Evolutionary conservation across 1,139 yeast species (phyloP).

Genomic region (Saccharomycopsis hybrid): DNA sequence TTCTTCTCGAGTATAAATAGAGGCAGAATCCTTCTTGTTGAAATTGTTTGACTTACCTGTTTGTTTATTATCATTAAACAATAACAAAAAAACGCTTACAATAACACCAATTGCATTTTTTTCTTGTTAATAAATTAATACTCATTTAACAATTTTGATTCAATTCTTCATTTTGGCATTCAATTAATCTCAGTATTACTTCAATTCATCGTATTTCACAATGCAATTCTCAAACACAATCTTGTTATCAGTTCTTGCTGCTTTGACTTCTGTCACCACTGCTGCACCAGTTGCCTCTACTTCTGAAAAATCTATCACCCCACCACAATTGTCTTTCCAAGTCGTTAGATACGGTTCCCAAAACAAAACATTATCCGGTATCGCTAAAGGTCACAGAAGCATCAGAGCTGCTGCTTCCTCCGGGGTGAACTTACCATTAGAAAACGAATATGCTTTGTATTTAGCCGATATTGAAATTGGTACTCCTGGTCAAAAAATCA

Average conservation of each 20-base stretch:
- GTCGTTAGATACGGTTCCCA: constrained; percentile 2
- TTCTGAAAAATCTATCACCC: background rate
- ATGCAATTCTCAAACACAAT: constrained; percentile 4
- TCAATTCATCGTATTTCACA: background rate
- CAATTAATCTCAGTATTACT: no score
- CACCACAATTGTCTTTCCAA: background rate
- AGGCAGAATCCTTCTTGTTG: no score
- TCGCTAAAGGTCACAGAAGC: constrained; percentile 21
- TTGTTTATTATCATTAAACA: no score
- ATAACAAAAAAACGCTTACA: no score
- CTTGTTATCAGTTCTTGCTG: constrained; percentile 3
- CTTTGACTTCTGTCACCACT: constrained; percentile 3
- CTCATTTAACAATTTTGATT: no score
- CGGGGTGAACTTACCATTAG: constrained; percentile 21
- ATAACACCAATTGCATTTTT: no score
- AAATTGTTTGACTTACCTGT: no score
- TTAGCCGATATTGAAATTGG: constrained; percentile 44
- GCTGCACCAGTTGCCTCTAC: constrained; percentile 9
- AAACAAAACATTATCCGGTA: constrained; percentile 22
- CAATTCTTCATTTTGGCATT: no score
- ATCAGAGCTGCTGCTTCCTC: constrained; percentile 17
- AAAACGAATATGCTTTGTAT: constrained; percentile 31
- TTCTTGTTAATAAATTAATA: no score
- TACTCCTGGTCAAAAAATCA: constrained; percentile 43
- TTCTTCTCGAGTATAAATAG: no score